Evolutionary conservation across 352 stramenopile species (phyloP), one percentile per base, ranked within the genome.

Genomic region (Globisporangium paddicum): DNA sequence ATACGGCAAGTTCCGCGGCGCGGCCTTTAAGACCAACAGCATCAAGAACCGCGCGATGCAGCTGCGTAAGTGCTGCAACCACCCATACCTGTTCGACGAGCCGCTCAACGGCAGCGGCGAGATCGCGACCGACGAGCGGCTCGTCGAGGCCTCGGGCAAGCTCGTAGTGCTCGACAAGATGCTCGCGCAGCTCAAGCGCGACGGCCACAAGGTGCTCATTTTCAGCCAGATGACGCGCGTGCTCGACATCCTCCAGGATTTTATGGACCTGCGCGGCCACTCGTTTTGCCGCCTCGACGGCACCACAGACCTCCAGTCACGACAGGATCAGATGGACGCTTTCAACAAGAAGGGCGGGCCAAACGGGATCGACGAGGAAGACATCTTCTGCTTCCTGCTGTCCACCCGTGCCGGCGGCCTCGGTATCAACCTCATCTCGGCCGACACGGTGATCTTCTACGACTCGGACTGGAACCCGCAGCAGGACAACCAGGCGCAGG

Each of bases 391-490:
- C 57, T 96, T 96, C 54, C 67, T 95, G 68, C 63, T 95, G 45
- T 93, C 87, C 19, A 96, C 85, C 4, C 79, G 86, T 49, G 97
- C 97, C 47, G 98, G 97, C 61, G 98, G 97, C 23, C 82, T 99
- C 5, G 98, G 98, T 41, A 91, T 99, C 51, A 98, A 98, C 62
- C 71, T 99, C 25, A 98, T 96, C n/a, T 93, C 93, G 23, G 97
- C 97, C 5, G 95, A 99, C 68, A 89, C 96, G 5, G 96, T 99
- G 14, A 92, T 99, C 60, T 90, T 99, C 21, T 99, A 97, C 62
- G 97, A 99, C 77, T 98, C 95, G 34, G 96, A 99, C 71, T 99
- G 97, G 97, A 99, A 99, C 72, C 98, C 98, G 19, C 90, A 97
- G 63, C 98, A 96, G 45, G 96, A 99, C 69, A 93, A 92, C 58